Evolutionary conservation across 2,329 filamentous ascomycete genomes (phyloP).

Genomic region (Decorospora gaudefroyi): DNA sequence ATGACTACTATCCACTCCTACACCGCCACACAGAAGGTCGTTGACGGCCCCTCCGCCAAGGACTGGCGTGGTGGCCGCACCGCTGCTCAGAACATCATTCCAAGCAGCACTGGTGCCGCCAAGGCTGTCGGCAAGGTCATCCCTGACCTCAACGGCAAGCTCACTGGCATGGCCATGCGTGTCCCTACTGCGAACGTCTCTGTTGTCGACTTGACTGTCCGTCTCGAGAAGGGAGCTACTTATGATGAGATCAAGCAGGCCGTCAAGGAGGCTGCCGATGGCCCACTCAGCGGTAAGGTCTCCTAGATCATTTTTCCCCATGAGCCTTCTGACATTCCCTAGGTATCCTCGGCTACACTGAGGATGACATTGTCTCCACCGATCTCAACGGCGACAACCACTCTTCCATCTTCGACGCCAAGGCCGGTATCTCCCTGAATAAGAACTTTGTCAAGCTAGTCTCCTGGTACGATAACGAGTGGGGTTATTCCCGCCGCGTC

Average conservation of each 20-base stretch:
- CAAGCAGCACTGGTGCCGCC: conserved; percentile 97
- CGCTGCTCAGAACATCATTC: conserved; percentile 99
- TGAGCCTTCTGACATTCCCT: conserved; percentile 25
- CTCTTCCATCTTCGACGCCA: conserved; percentile 99
- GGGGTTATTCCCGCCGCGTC: conserved; percentile 92
- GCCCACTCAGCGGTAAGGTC: conserved; percentile 78
- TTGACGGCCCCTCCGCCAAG: conserved; percentile 96
- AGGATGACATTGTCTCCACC: conserved; percentile 93
- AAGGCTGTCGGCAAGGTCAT: conserved; percentile 99
- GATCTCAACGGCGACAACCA: conserved; percentile 90
- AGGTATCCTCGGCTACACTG: conserved; percentile 92
- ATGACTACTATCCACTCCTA: conserved; percentile 99
- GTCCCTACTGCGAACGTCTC: conserved; percentile 98
- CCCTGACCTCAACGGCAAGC: conserved; percentile 96
- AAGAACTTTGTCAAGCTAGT: conserved; percentile 98
- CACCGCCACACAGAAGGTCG: conserved; percentile 99
- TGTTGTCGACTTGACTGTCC: conserved; percentile 94
- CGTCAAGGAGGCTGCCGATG: conserved; percentile 82
- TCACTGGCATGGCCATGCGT: conserved; percentile 99
- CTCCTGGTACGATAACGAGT: conserved; percentile 99
- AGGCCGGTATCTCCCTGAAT: conserved; percentile 98
- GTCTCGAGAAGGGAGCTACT: conserved; percentile 83
- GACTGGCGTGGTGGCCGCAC: conserved; percentile 99
- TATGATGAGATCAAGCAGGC: conserved; percentile 93
- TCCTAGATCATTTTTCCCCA: not conserved